phyloP scores from a whole-genome alignment of 805 yeast genomes.

The Candida succiphila region DNA sequence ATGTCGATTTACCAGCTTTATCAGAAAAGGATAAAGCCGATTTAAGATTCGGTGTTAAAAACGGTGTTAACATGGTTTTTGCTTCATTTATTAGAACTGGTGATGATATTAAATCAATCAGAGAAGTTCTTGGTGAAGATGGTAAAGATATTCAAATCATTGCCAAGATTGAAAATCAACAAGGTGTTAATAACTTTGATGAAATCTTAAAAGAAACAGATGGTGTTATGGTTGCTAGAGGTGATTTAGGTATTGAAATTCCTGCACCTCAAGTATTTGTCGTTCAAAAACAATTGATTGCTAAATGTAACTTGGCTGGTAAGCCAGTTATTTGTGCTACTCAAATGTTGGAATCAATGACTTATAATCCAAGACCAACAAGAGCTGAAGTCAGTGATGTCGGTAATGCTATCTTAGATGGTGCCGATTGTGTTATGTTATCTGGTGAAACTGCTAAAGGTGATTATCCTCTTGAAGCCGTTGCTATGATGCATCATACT shows the following conservation, averaged over 20 bases:
- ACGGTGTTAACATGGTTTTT: slow-evolving; percentile 95
- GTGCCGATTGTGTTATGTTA: slow-evolving; percentile 99
- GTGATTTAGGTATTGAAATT: slow-evolving; percentile 98
- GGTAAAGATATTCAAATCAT: slow-evolving; percentile 95
- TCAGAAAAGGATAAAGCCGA: slow-evolving; percentile 95
- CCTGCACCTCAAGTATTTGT: slow-evolving; percentile 98
- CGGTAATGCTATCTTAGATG: slow-evolving; percentile 97
- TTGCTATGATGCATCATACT: slow-evolving; percentile 97
- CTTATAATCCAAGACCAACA: slow-evolving; percentile 99
- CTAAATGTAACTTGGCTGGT: slow-evolving; percentile 98
- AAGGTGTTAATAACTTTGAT: slow-evolving; percentile 99
- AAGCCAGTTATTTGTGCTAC: slow-evolving; percentile 99
- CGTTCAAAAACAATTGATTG: slow-evolving; percentile 97
- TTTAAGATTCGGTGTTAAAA: slow-evolving; percentile 90
- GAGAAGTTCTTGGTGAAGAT: slow-evolving; percentile 92
- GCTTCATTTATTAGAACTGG: slow-evolving; percentile 98
- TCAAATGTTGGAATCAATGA: slow-evolving; percentile 99
- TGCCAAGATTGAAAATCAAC: slow-evolving; percentile 97
- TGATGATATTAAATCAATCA: slow-evolving; percentile 79
- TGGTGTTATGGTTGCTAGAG: slow-evolving; percentile 99
- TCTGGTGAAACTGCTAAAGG: slow-evolving; percentile 99
- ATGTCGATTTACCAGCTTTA: slow-evolving; percentile 96
- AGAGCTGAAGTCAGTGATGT: slow-evolving; percentile 99
- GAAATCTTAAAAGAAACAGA: slow-evolving; percentile 91
- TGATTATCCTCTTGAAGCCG: slow-evolving; percentile 96